phyloP scores from a whole-genome alignment of 805 yeast genomes.

The Candida sithepensis region DNA sequence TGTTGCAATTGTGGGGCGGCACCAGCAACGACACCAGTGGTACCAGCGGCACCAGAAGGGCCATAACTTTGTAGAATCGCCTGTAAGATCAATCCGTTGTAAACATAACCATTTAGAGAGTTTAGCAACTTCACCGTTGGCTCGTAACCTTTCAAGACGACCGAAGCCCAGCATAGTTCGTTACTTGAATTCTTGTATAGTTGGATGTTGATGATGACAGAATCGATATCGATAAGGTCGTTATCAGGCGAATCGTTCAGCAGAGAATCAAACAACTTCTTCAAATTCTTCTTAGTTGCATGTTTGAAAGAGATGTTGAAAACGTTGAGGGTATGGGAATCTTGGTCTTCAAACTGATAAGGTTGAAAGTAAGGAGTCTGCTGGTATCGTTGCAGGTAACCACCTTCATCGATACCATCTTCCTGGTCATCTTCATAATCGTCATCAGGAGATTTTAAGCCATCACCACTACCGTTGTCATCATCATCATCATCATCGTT shows the following conservation, averaged over 20 bases:
- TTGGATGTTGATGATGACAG: constrained; percentile 10
- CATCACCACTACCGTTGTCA: neutral
- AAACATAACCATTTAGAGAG: constrained; percentile 18
- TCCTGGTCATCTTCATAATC: neutral
- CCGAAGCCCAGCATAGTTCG: constrained; percentile 20
- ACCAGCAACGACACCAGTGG: too few species aligned
- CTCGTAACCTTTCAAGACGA: constrained; percentile 9
- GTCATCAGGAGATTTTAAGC: neutral
- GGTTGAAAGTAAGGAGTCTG: neutral
- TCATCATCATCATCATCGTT: neutral
- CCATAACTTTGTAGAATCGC: constrained; percentile 11
- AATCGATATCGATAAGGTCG: neutral
- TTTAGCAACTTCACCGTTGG: constrained; percentile 9
- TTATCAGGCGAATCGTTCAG: neutral
- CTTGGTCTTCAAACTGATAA: neutral
- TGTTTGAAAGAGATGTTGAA: neutral
- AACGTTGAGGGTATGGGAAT: neutral
- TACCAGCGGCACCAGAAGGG: neutral
- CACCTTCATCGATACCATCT: too few species aligned
- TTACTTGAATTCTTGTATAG: constrained; percentile 19
- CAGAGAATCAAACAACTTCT: neutral
- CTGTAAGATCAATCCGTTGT: constrained; percentile 15
- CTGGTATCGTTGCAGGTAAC: too few species aligned
- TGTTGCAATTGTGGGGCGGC: neutral
- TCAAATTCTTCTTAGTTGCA: neutral